A percentile compares a stretch with the other conserved stretches of the same genome.
Conservation (phyloP, 2,329 filamentous ascomycete species). For the Pestalotiopsis sp. region DNA sequence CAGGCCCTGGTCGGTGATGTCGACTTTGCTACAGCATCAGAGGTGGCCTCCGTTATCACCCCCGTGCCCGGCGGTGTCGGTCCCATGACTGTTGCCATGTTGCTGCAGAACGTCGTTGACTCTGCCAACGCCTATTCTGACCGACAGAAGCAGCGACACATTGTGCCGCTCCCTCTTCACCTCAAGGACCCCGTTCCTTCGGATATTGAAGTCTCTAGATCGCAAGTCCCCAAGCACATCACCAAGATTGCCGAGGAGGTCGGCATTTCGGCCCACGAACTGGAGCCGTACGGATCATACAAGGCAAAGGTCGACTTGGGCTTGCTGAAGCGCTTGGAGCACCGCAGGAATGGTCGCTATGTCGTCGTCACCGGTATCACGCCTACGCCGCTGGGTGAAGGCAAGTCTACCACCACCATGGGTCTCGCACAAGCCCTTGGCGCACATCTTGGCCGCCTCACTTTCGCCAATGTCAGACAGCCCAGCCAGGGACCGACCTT, state of each 20-base stretch:
- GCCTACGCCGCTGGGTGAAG: constrained; percentile 93
- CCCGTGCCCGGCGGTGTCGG: constrained; percentile 96
- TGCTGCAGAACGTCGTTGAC: constrained; percentile 92
- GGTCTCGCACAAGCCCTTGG: constrained; percentile 91
- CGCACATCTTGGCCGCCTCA: constrained; percentile 82
- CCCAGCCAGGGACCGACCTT: constrained; percentile 97
- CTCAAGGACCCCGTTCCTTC: constrained; percentile 84
- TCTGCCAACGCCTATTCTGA: constrained; percentile 83
- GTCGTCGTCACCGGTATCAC: constrained; percentile 95
- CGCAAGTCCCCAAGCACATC: constrained; percentile 91
- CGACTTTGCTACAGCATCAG: constrained; percentile 80
- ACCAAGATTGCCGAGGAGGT: constrained; percentile 82
- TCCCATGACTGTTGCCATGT: constrained; percentile 98
- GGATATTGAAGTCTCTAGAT: constrained; percentile 88
- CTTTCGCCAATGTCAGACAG: constrained; percentile 96
- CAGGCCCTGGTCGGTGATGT: constrained; percentile 93
- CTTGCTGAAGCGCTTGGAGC: constrained; percentile 79
- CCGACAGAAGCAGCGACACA: constrained; percentile 76
- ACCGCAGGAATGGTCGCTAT: constrained; percentile 88
- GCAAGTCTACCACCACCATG: constrained; percentile 97
- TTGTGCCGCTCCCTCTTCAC: constrained; percentile 82
- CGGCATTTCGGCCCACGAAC: constrained; percentile 83
- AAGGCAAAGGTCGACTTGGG: constrained; percentile 93
- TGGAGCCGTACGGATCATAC: constrained; percentile 92
- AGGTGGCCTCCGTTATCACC: constrained; percentile 91